Base-by-base conservation (phyloP, 1,284 basidiomycete genomes). In the Papiliotrema fonsecae region DNA sequence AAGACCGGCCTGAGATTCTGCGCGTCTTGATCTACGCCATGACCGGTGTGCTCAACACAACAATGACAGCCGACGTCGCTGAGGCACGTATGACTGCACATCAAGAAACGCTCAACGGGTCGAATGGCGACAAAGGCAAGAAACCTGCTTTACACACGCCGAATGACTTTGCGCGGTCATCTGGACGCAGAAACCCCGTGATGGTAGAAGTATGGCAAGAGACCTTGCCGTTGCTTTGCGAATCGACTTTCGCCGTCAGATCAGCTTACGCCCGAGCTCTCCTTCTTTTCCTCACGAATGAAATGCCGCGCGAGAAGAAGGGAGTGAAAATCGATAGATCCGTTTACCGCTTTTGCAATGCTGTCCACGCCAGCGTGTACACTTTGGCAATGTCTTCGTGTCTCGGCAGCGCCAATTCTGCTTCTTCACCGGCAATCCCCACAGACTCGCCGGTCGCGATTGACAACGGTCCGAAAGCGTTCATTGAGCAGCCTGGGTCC, bases 201-300 rank as follows among this genome's bases (percentile, higher is more conserved):
- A 77, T 84, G 1, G 84, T 86, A 19, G 87, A 90, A 62, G 81
- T 86, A 32, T 93, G 88, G 87, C 86, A 89, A 65, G 89, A 92
- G 55, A 92, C 88, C 1, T 70, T 94, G 37, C 85, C 84, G 42
- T 77, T 93, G 22, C 73, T 94, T 6, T 90, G 86, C 66, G 87
- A 93, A 61, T 70, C 76, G 19, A 83, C 87, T 49, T 84, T 81
- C 55, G 74, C 79, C 10, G 82, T 92, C 14, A 82, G 91, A 36
- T 79, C 81, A 19, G 84, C 87, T 56, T 93, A 91, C 64, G 79
- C 82, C 1, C 75, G 79, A n/a, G 81, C 83, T 1, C 72, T 93
- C 9, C 70, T 85, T 4, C 80, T 82, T 43, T 94, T 88, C 72
- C 71, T 92, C 54, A 76, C 79, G 42, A 77, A 81, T 43, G 89